Evolutionary conservation across 176 grass and related monocot species (phyloP), one percentile per base, ranked within the genome.

Genomic region (Dactylis glomerata): DNA sequence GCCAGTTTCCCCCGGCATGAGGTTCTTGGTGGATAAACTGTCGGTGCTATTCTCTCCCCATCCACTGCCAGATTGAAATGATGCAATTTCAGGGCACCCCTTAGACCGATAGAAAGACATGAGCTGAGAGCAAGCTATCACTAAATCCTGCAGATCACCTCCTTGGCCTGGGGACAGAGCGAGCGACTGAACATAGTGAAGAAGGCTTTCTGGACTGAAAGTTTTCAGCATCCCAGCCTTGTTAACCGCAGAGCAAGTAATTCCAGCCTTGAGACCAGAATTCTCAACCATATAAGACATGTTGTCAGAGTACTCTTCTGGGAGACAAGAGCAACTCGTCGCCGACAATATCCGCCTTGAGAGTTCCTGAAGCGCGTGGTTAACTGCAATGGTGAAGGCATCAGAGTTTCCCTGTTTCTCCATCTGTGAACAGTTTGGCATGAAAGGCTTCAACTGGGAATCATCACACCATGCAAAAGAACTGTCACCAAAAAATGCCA

Each of bases 391-490:
- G 12, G 65, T 17, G 78, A 92, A 96, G 47, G 51, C 42, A 83
- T 92, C 90, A 19, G 71, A 89, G 59, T 64, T 87, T 55, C 36
- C 57, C 40, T 96, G 91, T 20, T 79, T 92, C 88, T 86, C 93
- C 88, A 92, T 82, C 19, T 83, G 31, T 1, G 77, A 45, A 82
- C 86, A 92, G 77, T 91, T 87, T 66, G 49, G 40, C 42, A 90
- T 71, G 37, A 96, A 92, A 70, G 86, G 91, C 81, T 81, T 91
- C 75, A 96, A 62, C 77, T 92, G 93, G 44, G 86, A 91, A 36
- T 96, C 93, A 72, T 91, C 83, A 36, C 93, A 87, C 93, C 93
- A 92, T n/a, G 90, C 88, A 83, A 95, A 95, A 50, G 86, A 83
- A 30, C 64, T 34, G n/a, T 89, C 86, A 37, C 93, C 88, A 76